Base-by-base conservation (phyloP, 306 rosid genomes). In the Sindora glabra region DNA sequence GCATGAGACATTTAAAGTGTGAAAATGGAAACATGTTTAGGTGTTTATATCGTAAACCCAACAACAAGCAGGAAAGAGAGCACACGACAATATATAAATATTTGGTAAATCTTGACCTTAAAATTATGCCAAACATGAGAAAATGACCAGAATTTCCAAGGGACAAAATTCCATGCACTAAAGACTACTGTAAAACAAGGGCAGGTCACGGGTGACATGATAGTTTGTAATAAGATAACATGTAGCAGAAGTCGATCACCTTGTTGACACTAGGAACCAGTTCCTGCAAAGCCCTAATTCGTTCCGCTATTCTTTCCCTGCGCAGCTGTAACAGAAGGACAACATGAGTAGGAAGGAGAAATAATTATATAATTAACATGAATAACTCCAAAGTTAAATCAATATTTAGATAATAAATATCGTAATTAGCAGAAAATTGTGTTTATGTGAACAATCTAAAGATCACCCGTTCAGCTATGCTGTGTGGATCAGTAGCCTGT, bases 401-500 rank as follows among this genome's bases (percentile, higher is more conserved):
- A 39, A 32, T 13, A 64, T 30, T 63, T 10, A 37, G 44, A 45
- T 9, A 8, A 17, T 29, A 44, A 67, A 32, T 8, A 61, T 33
- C 51, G 45, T 41, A 62, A 62, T 59, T 29, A 67, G 51, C 23
- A 44, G 42, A 57, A 9, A 30, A 39, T 73, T 7, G 11, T 8
- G 48, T 36, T 56, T 41, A 33, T 52, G 52, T n/a, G 61, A 78
- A 33, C 18, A 33, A 62, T 17, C 37, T 18, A 60, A 56, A 62
- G 64, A 81, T 58, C 73, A 86, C 99, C 84, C 99, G 82, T 77
- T 92, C 99, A 59, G 99, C 99, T 53, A 89, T 92, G 82, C 99
- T 92, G 68, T 92, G 99, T 54, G 99, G 97, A 82, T 92, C 99
- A 11, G 99, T 92, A 58, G 99, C 99, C 69, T 92, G 99, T 57